Evolutionary conservation across 1,284 basidiomycete species (phyloP).

Genomic region (Cryptococcus neoformans): DNA sequence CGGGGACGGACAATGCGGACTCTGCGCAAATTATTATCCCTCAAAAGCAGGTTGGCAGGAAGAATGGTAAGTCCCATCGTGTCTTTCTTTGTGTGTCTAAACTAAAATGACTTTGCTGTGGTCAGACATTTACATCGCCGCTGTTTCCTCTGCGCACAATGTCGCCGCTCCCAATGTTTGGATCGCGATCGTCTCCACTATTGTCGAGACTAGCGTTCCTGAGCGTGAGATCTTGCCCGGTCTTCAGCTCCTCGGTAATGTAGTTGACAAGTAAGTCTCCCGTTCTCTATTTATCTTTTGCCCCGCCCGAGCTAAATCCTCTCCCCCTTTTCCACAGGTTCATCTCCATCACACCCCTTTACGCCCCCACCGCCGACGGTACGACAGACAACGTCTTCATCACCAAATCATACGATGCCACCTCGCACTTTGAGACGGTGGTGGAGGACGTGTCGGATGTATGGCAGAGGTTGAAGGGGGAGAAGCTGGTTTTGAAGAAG

Average conservation of each 20-base stretch:
- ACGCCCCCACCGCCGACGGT: conserved; percentile 82
- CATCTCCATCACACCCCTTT: conserved; percentile 81
- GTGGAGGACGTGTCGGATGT: conserved; percentile 92
- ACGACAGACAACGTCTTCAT: conserved; percentile 80
- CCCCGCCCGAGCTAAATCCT: not conserved
- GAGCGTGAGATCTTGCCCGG: conserved; percentile 91
- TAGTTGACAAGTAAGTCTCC: conserved; percentile 82
- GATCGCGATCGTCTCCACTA: conserved; percentile 96
- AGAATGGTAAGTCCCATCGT: conserved; percentile 68
- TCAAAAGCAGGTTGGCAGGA: conserved; percentile 93
- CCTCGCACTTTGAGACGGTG: conserved; percentile 98
- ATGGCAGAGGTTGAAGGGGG: conserved; percentile 71
- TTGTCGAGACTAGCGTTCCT: conserved; percentile 92
- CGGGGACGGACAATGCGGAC: conserved; percentile 93
- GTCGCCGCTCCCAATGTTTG: conserved; percentile 94
- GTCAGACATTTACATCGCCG: conserved; percentile 96
- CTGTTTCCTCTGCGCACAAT: conserved; percentile 95
- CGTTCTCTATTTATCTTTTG: not conserved
- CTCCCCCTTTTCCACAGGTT: conserved; percentile 60
- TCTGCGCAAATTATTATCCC: conserved; percentile 98
- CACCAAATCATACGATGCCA: conserved; percentile 97
- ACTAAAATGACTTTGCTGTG: not conserved
- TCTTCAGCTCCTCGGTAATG: conserved; percentile 85
- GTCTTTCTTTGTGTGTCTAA: not conserved
- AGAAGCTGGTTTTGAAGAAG: conserved; percentile 49